phyloP scores from a whole-genome alignment of 1,284 basidiomycete genomes.

The Rhodotorula mucilaginosa region DNA sequence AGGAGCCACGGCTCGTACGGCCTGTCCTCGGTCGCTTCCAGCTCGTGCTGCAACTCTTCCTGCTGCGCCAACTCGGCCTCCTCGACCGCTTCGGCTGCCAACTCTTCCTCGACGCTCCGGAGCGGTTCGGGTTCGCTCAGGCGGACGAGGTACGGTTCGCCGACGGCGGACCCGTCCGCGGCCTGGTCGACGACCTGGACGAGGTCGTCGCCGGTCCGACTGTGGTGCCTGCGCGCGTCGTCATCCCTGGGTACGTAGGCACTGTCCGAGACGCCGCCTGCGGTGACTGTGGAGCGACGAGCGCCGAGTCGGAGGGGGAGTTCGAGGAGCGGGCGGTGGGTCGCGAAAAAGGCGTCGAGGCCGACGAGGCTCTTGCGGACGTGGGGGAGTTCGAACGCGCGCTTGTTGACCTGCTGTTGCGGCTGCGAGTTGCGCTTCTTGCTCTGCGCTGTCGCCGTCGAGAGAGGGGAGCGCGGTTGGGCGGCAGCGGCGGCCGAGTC shows the following conservation, averaged over 20 bases:
- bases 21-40: conserved; percentile 27
- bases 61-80: conserved; percentile 20
- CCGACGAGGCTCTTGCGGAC: conserved; percentile 29
- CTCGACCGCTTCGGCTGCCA: conserved; percentile 31
- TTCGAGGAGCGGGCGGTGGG: conserved; percentile 39
- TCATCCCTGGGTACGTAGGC: neutral
- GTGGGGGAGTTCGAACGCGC: conserved; percentile 31
- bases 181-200: conserved; percentile 35
- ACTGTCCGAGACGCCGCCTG: neutral
- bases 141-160: conserved; percentile 26
- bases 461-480: neutral
- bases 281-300: conserved; percentile 13
- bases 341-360: conserved; percentile 37
- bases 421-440: neutral
- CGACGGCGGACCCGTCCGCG: conserved; percentile 28
- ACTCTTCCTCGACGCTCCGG: conserved; percentile 29
- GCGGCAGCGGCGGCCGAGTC: neutral
- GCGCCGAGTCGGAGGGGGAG: conserved; percentile 32
- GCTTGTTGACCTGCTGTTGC: neutral
- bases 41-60: conserved; percentile 28
- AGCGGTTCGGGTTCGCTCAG: conserved; percentile 16
- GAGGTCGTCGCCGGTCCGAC: conserved; percentile 7
- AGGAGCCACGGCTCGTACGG: conserved; percentile 41
- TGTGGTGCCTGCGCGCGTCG: neutral
- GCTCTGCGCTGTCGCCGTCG: neutral